These are phyloP conservation scores for Trametes punicea DNA, from an alignment of 768 basidiomycete genomes.

Conservation along the genomic window DNA sequence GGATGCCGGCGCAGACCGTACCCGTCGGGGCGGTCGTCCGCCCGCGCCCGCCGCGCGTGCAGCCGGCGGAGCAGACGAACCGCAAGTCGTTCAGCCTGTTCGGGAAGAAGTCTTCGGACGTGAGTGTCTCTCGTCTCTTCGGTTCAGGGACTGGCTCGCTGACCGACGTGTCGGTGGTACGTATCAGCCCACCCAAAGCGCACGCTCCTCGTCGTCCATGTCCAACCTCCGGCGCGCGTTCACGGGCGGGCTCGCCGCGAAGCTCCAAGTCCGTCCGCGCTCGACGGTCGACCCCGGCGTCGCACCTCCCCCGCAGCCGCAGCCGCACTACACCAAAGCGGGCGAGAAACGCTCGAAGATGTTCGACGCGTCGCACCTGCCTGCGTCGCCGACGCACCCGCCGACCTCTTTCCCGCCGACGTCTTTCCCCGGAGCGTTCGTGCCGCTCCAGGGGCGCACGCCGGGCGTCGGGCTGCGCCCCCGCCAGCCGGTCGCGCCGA, in stretches of 20 bases:
- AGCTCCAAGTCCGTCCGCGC: constrained; percentile 24
- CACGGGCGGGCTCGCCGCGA: constrained; percentile 30
- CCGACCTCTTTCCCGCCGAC: constrained; percentile 1
- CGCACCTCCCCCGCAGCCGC: constrained; percentile 33
- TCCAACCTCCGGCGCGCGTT: constrained; percentile 46
- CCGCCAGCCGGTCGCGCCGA: constrained; percentile 50
- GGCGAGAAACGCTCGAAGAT: not conserved
- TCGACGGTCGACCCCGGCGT: constrained; percentile 28
- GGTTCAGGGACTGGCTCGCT: not conserved
- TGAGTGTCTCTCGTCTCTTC: not conserved
- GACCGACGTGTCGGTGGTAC: not conserved
- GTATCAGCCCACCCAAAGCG: not conserved
- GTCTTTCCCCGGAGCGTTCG: not conserved
- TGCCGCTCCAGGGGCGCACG: constrained; percentile 29
- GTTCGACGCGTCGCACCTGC: constrained; percentile 7
- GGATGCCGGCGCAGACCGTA: not conserved
- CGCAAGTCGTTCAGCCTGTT: constrained; percentile 33
- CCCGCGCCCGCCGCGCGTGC: constrained; percentile 3
- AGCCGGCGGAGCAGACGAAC: constrained; percentile 20
- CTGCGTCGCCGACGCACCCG: constrained; percentile 9
- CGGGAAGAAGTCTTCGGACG: constrained; percentile 16
- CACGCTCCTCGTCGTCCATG: constrained; percentile 36
- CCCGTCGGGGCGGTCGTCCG: not conserved
- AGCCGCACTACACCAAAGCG: not conserved
- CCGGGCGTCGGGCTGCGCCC: constrained; percentile 22